These are phyloP conservation scores for Phalaenopsis aphrodite DNA, from an alignment of 106 monocot genomes.

Conservation along the genomic window DNA sequence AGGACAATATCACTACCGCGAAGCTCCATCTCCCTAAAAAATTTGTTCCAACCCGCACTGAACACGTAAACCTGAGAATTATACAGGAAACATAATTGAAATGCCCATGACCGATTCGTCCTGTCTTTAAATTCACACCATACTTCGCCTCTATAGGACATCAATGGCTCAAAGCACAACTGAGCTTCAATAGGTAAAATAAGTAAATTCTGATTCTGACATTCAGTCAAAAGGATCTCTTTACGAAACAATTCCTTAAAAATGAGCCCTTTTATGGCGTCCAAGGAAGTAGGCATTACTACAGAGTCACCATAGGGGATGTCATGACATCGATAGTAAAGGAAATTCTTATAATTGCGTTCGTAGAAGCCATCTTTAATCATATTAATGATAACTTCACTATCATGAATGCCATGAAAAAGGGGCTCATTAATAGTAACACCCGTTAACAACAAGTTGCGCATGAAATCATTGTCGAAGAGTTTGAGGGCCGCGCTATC, in stretches of 20 bases:
- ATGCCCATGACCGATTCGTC: conserved; percentile 23
- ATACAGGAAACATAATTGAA: conserved; percentile 56
- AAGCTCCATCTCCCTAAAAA: conserved; percentile 38
- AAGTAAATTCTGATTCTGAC: conserved; percentile 46
- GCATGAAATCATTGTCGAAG: conserved; percentile 5
- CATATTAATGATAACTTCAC: conserved; percentile 21
- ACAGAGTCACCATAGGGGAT: too few relatives aligned
- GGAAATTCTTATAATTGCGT: conserved; percentile 4
- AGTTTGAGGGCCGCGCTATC: conserved; percentile 31
- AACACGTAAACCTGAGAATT: conserved; percentile 70
- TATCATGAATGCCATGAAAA: conserved; percentile 16
- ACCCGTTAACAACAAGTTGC: conserved; percentile 18
- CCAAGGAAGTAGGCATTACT: not conserved
- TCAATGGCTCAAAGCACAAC: conserved; percentile 24
- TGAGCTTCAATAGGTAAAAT: conserved; percentile 53
- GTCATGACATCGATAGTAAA: not conserved
- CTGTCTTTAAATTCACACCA: conserved; percentile 35
- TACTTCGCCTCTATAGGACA: conserved; percentile 13
- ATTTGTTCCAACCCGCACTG: conserved; percentile 62
- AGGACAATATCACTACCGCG: conserved; percentile 23
- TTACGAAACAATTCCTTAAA: conserved; percentile 35
- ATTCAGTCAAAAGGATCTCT: conserved; percentile 53
- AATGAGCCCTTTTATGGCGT: not conserved
- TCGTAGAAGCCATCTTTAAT: conserved; percentile 21
- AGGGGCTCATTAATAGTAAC: conserved; percentile 10